These are phyloP conservation scores for Conringia planisiliqua DNA, from an alignment of 345 rosid species.

Conservation along the genomic window DNA sequence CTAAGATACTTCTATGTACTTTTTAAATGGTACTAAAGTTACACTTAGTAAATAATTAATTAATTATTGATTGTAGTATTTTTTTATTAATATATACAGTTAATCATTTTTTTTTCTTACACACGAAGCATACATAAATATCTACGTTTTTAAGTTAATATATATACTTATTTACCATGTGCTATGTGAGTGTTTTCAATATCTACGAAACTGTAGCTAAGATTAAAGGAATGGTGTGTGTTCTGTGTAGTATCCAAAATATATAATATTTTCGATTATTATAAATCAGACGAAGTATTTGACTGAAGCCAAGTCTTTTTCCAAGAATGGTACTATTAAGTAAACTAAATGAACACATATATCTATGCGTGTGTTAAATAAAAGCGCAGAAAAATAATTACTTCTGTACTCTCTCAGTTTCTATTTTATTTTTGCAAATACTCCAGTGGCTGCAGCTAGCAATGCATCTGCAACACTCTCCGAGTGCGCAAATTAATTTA, in stretches of 20 bases:
- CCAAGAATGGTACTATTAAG: slow-evolving; percentile 15
- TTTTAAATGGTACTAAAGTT: neutral
- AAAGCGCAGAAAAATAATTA: slow-evolving; percentile 3
- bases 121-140: slow-evolving; percentile 16
- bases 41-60: neutral
- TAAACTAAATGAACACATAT: slow-evolving; percentile 13
- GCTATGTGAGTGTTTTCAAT: neutral
- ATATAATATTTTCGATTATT: neutral
- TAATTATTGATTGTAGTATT: too few relatives aligned
- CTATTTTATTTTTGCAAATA: too few relatives aligned
- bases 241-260: neutral
- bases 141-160: neutral
- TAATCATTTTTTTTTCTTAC: neutral
- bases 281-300: slow-evolving; percentile 24
- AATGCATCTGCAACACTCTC: slow-evolving; percentile 31
- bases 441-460: slow-evolving; percentile 18
- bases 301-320: slow-evolving; percentile 19
- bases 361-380: neutral
- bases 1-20: neutral
- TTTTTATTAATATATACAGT: too few relatives aligned
- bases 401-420: neutral
- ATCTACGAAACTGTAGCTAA: neutral
- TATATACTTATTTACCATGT: neutral
- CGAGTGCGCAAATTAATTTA: slow-evolving; percentile 18
- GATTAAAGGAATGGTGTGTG: neutral